These are phyloP conservation scores for Lactifluus piperatus DNA, from an alignment of 768 basidiomycete genomes.

Conservation along the genomic window DNA sequence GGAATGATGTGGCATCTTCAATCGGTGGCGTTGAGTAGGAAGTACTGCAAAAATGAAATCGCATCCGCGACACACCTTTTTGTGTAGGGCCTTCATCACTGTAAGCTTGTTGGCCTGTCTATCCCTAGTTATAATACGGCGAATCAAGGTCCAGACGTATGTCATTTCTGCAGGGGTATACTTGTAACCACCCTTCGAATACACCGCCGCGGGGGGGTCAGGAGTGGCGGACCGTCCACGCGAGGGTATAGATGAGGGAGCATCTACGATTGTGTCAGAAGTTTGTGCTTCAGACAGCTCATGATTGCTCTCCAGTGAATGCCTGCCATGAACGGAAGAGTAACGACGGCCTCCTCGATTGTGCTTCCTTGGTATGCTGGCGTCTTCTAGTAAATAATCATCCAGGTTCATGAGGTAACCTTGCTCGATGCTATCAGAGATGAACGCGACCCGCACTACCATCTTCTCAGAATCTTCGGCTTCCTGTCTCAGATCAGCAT, in stretches of 20 bases:
- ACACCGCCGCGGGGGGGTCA: constrained; percentile 9
- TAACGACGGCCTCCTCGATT: neutral
- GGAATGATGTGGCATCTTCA: constrained; percentile 54
- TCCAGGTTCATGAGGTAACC: constrained; percentile 36
- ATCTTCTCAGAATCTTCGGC: constrained; percentile 31
- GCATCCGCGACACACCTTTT: constrained; percentile 4
- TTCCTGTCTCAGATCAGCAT: constrained; percentile 37
- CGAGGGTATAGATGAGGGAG: neutral
- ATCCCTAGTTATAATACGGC: constrained; percentile 8
- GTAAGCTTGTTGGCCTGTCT: neutral
- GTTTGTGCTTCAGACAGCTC: constrained; percentile 6
- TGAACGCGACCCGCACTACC: constrained; percentile 45
- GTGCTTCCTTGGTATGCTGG: neutral
- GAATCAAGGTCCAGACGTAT: constrained; percentile 12
- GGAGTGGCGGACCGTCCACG: neutral
- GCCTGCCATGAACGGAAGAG: neutral
- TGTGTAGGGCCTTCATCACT: neutral
- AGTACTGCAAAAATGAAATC: neutral
- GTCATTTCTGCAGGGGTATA: constrained; percentile 16
- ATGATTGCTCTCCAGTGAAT: constrained; percentile 4
- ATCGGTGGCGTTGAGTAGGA: neutral
- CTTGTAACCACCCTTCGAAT: constrained; percentile 5
- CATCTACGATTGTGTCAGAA: constrained; percentile 2
- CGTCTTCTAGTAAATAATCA: constrained; percentile 35
- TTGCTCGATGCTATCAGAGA: constrained; percentile 42